These are phyloP conservation scores for Curvularia sp. DNA, from an alignment of 2,329 filamentous ascomycete species.

Conservation along the genomic window DNA sequence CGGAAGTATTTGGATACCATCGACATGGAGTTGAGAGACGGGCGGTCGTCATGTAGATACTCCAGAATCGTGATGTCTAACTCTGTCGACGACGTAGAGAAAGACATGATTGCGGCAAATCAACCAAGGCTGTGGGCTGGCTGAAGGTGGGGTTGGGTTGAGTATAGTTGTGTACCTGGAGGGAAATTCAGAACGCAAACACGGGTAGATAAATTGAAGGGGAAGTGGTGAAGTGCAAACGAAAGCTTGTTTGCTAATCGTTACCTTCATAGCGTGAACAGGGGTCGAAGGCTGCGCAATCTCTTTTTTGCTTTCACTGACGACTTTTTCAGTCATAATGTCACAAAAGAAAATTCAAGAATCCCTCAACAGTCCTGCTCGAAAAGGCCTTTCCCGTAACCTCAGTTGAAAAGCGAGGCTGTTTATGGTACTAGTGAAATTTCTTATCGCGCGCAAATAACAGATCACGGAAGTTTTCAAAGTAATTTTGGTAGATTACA, in stretches of 20 bases:
- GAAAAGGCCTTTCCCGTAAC: no score
- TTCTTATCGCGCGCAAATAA: not conserved
- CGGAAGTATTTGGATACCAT: not conserved
- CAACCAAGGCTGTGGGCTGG: not conserved
- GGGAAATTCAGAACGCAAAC: no score
- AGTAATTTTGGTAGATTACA: not conserved
- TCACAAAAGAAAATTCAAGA: no score
- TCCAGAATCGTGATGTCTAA: not conserved
- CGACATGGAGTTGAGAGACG: not conserved
- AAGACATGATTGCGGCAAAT: not conserved
- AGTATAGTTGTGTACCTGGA: not conserved
- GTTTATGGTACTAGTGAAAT: not conserved
- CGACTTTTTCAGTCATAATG: no score
- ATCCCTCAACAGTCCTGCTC: no score
- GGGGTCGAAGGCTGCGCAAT: no score
- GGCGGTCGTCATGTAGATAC: not conserved
- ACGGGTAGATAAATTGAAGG: no score
- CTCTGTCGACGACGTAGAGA: not conserved
- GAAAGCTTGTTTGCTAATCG: no score
- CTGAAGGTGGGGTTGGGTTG: not conserved
- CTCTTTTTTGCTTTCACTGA: no score
- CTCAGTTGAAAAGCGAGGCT: no score
- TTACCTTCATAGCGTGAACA: no score
- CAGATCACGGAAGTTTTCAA: not conserved
- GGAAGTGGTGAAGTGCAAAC: no score